Evolutionary conservation across 2,329 filamentous ascomycete species (phyloP), one percentile per base, ranked within the genome.

Genomic region (Monilinia polystroma): DNA sequence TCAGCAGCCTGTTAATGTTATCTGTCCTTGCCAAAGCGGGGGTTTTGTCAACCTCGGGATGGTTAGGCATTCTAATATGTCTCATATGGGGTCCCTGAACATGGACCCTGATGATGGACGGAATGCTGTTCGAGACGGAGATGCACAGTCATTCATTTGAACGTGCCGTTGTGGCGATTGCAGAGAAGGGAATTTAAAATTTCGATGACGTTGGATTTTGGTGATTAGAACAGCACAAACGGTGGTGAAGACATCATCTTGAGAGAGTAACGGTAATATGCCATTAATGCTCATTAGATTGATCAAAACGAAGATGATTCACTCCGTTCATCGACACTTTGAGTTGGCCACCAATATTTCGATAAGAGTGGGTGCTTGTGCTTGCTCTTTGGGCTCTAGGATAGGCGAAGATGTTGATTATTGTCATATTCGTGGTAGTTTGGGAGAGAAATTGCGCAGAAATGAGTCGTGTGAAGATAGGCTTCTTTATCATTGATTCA

Each of bases 11-110:
- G 35, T 35, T 8, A 47, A n/a, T 62, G 20, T 12, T 49, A 14
- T 65, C 32, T 63, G 4, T 38, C 20, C 16, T 62, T 62, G 14
- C 14, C 8, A 52, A 20, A 52, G 45, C 45, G 45, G 20, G 32
- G 32, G 51, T 45, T n/a, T 3, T 51, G 38, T 41, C 47, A n/a
- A 62, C 29, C 29, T 62, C 16, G 29, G 8, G 29, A 51, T 62
- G 58, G 43, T 38, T 11, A 51, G 47, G n/a, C 32, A 62, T 62
- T 57, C 10, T 26, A 16, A 26, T 51, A n/a, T 60, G 16, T 60
- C 20, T 26, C 45, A 7, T 51, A 60, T 38, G 32, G 29, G 18
- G 3, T 26, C 38, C 20, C 32, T 62, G n/a, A 32, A 35, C 16
- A 38, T 51, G 58, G 20, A 60, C 29, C 29, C n/a, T 51, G 29